Conservation (phyloP, 371 early-diverging fungal genomes). For the Circinella minor region DNA sequence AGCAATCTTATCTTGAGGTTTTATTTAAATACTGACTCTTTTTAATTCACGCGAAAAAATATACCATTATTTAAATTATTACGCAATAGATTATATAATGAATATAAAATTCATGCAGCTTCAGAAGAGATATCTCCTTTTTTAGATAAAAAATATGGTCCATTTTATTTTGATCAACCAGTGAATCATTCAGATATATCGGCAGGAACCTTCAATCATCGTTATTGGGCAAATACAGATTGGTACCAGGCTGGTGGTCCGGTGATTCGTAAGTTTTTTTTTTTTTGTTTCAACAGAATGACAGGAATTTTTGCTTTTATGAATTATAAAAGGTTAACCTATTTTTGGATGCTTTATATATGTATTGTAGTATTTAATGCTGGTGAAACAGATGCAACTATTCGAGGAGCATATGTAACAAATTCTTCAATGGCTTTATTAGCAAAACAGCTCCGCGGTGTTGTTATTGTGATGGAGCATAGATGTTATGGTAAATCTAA, state of each 20-base stretch:
- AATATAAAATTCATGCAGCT: background rate
- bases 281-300: no score
- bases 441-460: slow-evolving; percentile 64
- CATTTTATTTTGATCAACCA: slow-evolving; percentile 57
- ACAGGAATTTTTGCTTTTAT: background rate
- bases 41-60: no score
- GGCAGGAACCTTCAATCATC: slow-evolving; percentile 59
- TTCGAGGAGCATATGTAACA: slow-evolving; percentile 34
- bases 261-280: slow-evolving; percentile 52
- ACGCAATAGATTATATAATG: background rate
- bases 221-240: slow-evolving; percentile 63
- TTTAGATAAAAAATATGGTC: slow-evolving; percentile 26
- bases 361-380: slow-evolving; percentile 45
- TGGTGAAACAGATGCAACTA: slow-evolving; percentile 52
- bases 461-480: slow-evolving; percentile 75
- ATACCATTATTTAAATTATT: background rate
- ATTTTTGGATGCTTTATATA: background rate
- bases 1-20: no score
- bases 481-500: slow-evolving; percentile 76
- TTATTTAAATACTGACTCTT: no score
- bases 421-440: slow-evolving; percentile 51
- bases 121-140: background rate
- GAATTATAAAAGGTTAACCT: background rate
- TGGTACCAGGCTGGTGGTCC: slow-evolving; percentile 71
- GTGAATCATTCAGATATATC: slow-evolving; percentile 57